Conservation (phyloP, 495 filamentous ascomycete genomes). For the Trichodelitschia bisporula region DNA sequence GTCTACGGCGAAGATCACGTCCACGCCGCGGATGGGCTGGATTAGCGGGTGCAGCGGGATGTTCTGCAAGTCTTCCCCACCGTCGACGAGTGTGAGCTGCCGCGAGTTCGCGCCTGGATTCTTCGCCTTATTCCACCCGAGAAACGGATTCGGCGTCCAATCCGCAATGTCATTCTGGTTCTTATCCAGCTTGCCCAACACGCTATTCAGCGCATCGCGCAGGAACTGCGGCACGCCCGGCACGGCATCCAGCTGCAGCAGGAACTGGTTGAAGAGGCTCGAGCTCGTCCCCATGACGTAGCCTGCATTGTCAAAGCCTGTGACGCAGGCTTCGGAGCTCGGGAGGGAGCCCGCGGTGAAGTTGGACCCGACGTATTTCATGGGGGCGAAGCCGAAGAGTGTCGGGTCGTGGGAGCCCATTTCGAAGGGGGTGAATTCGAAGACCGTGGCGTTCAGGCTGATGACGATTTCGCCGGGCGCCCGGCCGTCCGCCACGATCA, state of each 20-base stretch:
- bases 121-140: conserved; percentile 33
- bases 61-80: conserved; percentile 71
- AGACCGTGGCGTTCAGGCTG: conserved; percentile 55
- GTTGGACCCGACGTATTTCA: conserved; percentile 53
- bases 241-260: conserved; percentile 30
- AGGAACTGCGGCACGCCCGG: conserved; percentile 27
- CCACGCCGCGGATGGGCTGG: conserved; percentile 51
- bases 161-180: conserved; percentile 55
- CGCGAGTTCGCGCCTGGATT: conserved; percentile 30
- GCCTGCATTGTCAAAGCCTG: conserved; percentile 65
- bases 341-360: conserved; percentile 42
- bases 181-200: conserved; percentile 29
- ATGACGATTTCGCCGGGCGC: conserved; percentile 37
- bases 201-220: conserved; percentile 23
- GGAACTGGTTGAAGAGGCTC: conserved; percentile 61
- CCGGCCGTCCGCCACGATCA: conserved; percentile 56
- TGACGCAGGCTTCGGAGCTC: conserved; percentile 35
- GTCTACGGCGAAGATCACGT: conserved; percentile 85
- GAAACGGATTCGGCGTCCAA: conserved; percentile 72
- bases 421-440: conserved; percentile 74
- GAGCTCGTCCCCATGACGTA: conserved; percentile 83
- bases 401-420: conserved; percentile 69
- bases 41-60: conserved; percentile 68
- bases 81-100: conserved; percentile 59
- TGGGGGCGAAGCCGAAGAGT: conserved; percentile 51